Base-by-base conservation (phyloP, 768 basidiomycete species). In the Termitomyces sp. region DNA sequence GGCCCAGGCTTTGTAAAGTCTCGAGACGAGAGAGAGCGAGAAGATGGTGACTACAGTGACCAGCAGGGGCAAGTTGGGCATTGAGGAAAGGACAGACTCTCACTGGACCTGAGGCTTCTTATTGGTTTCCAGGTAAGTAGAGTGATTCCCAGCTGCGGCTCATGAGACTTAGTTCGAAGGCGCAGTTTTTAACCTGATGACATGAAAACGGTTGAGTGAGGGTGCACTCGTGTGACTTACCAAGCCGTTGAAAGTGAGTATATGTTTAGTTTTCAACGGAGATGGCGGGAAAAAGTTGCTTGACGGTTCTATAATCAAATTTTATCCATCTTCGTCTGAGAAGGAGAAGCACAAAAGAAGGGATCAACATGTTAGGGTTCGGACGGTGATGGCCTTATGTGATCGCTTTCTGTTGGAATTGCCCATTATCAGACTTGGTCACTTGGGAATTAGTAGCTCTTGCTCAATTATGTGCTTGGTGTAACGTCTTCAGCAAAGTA, bases 1-100 rank as follows among this genome's bases (percentile, higher is more conserved):
- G 2, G 24, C 18, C 59, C 55, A 60, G 35, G 55, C 38, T 28
- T 48, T 56, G 32, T 52, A 60, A 10, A 60, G 22, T 5, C 20
- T 24, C 35, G 43, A 28, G 5, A 40, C n/a, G 32, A 56, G 5
- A 49, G 43, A 60, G 20, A 60, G n/a, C 18, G 47, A 49, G n/a
- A 28, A 47, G 16, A 56, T 13, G 24, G 38, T 20, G 26, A 50
- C 10, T 30, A 48, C 36, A 32, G 22, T 41, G 1, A 2, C 35
- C n/a, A 57, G 7, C 13, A 56, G 30, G 30, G 38, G 6, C 9
- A 22, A 33, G 47, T 26, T 40, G 4, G 30, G 20, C 55, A 56
- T 55, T 18, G 41, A 30, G 11, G 35, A 22, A 14, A 28, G 26
- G 18, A 5, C 26, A 14, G 30, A n/a, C 1, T 11, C 13, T 24